Percentiles rank a stretch among this genome's conserved stretches.
Conservation (phyloP, 1,139 yeast genomes). For the Arxiozyma heterogenica region DNA sequence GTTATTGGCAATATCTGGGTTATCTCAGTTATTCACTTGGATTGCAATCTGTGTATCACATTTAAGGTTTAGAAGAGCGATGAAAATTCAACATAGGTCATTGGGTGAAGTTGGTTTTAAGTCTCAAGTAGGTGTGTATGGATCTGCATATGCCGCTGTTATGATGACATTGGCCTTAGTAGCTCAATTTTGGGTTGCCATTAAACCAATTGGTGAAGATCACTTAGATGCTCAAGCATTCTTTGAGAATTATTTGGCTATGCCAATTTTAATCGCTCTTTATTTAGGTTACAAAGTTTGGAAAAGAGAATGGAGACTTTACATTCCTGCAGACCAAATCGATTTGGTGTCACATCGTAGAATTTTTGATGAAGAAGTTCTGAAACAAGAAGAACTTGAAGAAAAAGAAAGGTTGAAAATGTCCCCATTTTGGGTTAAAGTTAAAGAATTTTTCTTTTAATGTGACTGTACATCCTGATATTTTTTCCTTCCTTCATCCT, state of each 20-base stretch:
- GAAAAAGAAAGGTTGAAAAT: slow-evolving; percentile 47
- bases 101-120: slow-evolving; percentile 46
- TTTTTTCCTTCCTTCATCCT: not conserved
- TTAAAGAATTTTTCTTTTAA: slow-evolving; percentile 32
- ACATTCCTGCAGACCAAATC: slow-evolving; percentile 45
- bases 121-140: slow-evolving; percentile 48
- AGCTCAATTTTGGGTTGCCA: slow-evolving; percentile 51
- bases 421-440: slow-evolving; percentile 44
- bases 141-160: slow-evolving; percentile 43
- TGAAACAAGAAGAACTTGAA: slow-evolving; percentile 61
- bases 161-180: slow-evolving; percentile 44
- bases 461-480: not conserved
- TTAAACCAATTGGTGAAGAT: slow-evolving; percentile 52
- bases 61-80: slow-evolving; percentile 56
- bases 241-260: slow-evolving; percentile 57
- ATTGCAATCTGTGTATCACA: slow-evolving; percentile 54
- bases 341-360: slow-evolving; percentile 69
- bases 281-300: slow-evolving; percentile 51
- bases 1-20: slow-evolving; percentile 60
- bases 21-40: slow-evolving; percentile 64
- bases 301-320: slow-evolving; percentile 47
- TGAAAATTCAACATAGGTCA: slow-evolving; percentile 47
- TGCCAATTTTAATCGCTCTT: slow-evolving; percentile 50
- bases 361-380: slow-evolving; percentile 56
- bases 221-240: slow-evolving; percentile 44